Conservation (phyloP, 192 early-diverging fungal genomes). For the Gryganskiella cystojenkinii region DNA sequence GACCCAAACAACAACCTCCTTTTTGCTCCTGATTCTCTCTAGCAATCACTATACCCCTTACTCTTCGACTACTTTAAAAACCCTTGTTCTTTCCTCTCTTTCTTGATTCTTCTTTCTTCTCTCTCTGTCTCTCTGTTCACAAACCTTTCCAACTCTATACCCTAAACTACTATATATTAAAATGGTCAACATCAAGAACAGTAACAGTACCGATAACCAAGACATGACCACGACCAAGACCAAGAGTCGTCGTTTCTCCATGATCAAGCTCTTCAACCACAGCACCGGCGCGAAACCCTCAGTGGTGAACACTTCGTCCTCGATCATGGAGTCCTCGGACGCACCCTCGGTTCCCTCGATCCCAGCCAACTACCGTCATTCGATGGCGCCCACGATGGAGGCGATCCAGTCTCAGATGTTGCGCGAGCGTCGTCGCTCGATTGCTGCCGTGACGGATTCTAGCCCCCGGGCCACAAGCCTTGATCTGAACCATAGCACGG, state of each 20-base stretch:
- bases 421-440: constrained; percentile 44
- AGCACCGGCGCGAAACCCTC: background rate
- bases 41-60: too few species aligned
- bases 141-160: constrained; percentile 2
- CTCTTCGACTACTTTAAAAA: too few species aligned
- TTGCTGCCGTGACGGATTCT: constrained; percentile 32
- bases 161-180: background rate
- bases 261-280: constrained; percentile 23
- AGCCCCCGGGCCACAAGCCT: constrained; percentile 30
- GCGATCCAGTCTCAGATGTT: constrained; percentile 37
- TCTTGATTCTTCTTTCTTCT: too few species aligned
- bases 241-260: constrained; percentile 39
- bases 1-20: too few species aligned
- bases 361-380: constrained; percentile 41
- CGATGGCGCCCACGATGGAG: constrained; percentile 39
- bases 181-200: constrained; percentile 23
- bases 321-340: constrained; percentile 5
- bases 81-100: too few species aligned
- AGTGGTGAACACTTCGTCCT: too few species aligned
- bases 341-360: constrained; percentile 19
- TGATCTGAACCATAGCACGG: constrained; percentile 33
- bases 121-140: constrained; percentile 1
- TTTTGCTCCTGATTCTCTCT: too few species aligned
- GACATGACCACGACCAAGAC: background rate
- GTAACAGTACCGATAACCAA: background rate